These are phyloP conservation scores for Sugiyamaella boreocaroliniensis DNA, from an alignment of 805 yeast genomes.

Conservation along the genomic window DNA sequence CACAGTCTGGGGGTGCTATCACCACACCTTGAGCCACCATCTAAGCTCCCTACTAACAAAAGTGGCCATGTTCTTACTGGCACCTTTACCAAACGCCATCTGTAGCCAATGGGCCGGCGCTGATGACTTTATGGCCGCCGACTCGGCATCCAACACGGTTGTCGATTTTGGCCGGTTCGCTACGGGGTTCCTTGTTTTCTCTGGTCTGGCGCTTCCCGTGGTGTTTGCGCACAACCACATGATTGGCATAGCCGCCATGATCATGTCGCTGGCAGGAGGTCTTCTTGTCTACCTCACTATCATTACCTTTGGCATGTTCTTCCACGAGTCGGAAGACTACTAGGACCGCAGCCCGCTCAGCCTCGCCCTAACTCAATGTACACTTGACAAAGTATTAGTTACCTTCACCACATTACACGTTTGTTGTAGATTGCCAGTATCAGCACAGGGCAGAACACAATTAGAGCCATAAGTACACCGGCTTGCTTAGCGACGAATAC, in stretches of 20 bases:
- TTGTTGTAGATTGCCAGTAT: too few species aligned
- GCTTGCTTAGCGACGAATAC: too few species aligned
- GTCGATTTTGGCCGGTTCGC: slow-evolving; percentile 73
- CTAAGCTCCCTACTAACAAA: neutral
- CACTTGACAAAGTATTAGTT: neutral
- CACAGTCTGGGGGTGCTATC: neutral
- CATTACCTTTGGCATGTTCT: slow-evolving; percentile 72
- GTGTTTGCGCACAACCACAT: slow-evolving; percentile 70
- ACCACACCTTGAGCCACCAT: neutral
- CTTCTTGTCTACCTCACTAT: slow-evolving; percentile 73
- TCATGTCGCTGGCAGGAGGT: slow-evolving; percentile 83
- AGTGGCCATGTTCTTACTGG: slow-evolving; percentile 56
- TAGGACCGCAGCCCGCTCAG: slow-evolving; percentile 11
- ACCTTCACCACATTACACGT: neutral
- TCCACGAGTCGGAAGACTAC: slow-evolving; percentile 48
- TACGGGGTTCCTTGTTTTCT: slow-evolving; percentile 67
- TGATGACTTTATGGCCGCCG: slow-evolving; percentile 61
- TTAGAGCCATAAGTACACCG: too few species aligned
- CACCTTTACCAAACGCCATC: slow-evolving; percentile 65
- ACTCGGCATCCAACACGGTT: slow-evolving; percentile 39
- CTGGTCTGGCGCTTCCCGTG: slow-evolving; percentile 71
- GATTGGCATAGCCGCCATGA: slow-evolving; percentile 61
- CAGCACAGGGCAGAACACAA: too few species aligned
- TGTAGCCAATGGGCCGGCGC: slow-evolving; percentile 40
- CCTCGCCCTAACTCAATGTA: neutral